phyloP scores from a whole-genome alignment of 306 rosid species.

The Potentilla sterilis region DNA sequence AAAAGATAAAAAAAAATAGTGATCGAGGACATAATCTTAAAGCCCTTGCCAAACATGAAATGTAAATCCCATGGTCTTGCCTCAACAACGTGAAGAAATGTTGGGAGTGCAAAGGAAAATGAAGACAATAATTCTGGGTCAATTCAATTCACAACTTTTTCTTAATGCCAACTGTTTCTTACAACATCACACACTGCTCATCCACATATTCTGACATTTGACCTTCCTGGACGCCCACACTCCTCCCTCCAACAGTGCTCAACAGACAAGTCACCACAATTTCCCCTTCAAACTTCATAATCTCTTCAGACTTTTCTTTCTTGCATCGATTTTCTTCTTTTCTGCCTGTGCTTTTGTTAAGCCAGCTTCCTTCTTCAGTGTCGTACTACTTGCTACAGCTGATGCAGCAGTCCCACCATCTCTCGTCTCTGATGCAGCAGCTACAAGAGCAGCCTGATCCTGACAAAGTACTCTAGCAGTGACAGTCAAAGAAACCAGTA shows the following conservation, averaged over 20 bases:
- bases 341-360: slow-evolving; percentile 63
- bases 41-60: not conserved
- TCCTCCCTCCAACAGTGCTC: not conserved
- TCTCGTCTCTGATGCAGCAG: slow-evolving; percentile 31
- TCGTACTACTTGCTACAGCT: slow-evolving; percentile 26
- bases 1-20: no score
- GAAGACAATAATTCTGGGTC: not conserved
- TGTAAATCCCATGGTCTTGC: not conserved
- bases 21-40: not conserved
- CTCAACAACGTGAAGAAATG: not conserved
- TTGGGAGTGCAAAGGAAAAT: not conserved
- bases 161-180: slow-evolving; percentile 17
- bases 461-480: slow-evolving; percentile 48
- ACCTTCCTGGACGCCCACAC: not conserved
- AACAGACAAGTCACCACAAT: slow-evolving; percentile 32
- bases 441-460: slow-evolving; percentile 42
- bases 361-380: slow-evolving; percentile 58
- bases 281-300: slow-evolving; percentile 39
- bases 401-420: slow-evolving; percentile 40
- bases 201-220: not conserved
- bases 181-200: slow-evolving; percentile 5
- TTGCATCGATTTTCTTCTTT: slow-evolving; percentile 94
- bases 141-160: slow-evolving; percentile 9
- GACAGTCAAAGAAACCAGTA: slow-evolving; percentile 33
- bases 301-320: slow-evolving; percentile 98